Evolutionary conservation across 2,329 filamentous ascomycete genomes (phyloP).

Genomic region (Fusarium sp.): DNA sequence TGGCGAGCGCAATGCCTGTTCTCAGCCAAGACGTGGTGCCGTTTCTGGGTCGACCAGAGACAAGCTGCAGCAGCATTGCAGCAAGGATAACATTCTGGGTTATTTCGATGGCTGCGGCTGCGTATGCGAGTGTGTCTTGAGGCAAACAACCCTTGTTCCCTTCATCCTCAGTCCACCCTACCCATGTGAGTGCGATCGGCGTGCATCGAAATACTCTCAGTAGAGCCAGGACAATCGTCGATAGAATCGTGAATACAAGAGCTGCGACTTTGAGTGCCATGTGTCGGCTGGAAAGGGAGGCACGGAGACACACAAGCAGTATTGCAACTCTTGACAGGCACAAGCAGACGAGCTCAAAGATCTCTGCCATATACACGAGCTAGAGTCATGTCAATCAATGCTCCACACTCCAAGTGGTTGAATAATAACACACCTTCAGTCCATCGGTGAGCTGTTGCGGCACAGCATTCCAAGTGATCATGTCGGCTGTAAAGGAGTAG

Average conservation of each 20-base stretch:
- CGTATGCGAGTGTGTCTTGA: conserved; percentile 52
- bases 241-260: conserved; percentile 50
- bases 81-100: conserved; percentile 59
- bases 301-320: conserved; percentile 53
- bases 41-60: conserved; percentile 54
- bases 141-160: conserved; percentile 35
- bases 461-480: conserved; percentile 8
- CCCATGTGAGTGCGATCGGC: conserved; percentile 51
- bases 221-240: conserved; percentile 51
- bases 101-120: conserved; percentile 59
- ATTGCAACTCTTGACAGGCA: conserved; percentile 55
- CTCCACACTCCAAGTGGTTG: too few species aligned
- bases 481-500: conserved; percentile 9
- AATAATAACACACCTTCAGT: conserved; percentile 20
- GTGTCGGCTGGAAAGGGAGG: conserved; percentile 50
- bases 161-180: conserved; percentile 33
- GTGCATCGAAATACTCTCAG: conserved; percentile 57
- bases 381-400: conserved; percentile 24
- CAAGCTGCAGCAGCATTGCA: conserved; percentile 54
- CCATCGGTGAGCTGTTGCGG: conserved; percentile 22
- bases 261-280: conserved; percentile 50
- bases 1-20: conserved; percentile 56
- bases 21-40: conserved; percentile 57
- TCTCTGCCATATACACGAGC: conserved; percentile 47
- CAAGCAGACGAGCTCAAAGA: conserved; percentile 53